These are phyloP conservation scores for Fusarium torulosum DNA, from an alignment of 2,329 filamentous ascomycete species.

Conservation along the genomic window DNA sequence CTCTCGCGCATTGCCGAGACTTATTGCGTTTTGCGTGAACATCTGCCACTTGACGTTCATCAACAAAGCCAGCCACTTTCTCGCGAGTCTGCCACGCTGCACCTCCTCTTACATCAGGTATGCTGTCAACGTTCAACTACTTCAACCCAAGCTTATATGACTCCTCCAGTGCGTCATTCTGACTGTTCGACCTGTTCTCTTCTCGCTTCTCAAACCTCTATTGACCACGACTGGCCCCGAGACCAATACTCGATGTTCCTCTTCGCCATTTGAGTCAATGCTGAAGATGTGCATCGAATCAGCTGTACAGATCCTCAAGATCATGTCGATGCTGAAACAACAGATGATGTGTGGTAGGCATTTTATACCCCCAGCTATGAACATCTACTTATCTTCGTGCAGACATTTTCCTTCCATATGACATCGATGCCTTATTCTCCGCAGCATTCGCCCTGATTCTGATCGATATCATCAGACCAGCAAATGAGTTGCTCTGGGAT, in stretches of 20 bases:
- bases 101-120: constrained; percentile 38
- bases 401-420: constrained; percentile 42
- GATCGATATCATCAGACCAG: constrained; percentile 38
- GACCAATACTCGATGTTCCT: constrained; percentile 8
- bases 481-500: constrained; percentile 39
- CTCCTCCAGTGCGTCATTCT: constrained; percentile 33
- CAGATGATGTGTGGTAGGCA: constrained; percentile 40
- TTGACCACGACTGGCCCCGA: not conserved
- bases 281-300: constrained; percentile 42
- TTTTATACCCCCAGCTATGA: accelerated
- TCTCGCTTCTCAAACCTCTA: constrained; percentile 38
- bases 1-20: constrained; percentile 36
- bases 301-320: constrained; percentile 34
- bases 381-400: not conserved
- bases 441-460: constrained; percentile 37
- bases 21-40: constrained; percentile 24
- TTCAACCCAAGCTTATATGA: not conserved
- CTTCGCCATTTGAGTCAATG: constrained; percentile 39
- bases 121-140: not conserved
- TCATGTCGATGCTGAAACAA: constrained; percentile 32
- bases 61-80: constrained; percentile 24
- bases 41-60: constrained; percentile 25
- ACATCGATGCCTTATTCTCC: constrained; percentile 40
- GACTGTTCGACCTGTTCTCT: constrained; percentile 37
- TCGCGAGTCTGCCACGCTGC: constrained; percentile 38